phyloP scores from a whole-genome alignment of 441 rosid genomes.

The Arabidopsis hybrid region DNA sequence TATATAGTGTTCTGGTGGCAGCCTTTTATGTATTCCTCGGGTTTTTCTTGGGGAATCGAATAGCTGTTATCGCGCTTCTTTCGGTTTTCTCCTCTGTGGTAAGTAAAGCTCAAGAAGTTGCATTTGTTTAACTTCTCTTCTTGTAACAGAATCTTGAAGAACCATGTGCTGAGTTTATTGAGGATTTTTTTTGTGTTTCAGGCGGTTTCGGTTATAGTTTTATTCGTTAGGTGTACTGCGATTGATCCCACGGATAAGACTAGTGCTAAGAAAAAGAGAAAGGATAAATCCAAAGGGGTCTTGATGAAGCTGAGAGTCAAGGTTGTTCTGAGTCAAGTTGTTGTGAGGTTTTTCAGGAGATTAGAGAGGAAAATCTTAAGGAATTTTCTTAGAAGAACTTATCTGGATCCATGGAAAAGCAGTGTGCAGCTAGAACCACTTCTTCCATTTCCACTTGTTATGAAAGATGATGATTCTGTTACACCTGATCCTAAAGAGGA shows the following conservation, averaged over 20 bases:
- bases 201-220: constrained; percentile 75
- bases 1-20: constrained; percentile 70
- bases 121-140: not conserved
- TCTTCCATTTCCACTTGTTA: constrained; percentile 82
- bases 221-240: constrained; percentile 84
- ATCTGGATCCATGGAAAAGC: constrained; percentile 81
- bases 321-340: constrained; percentile 74
- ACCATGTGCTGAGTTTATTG: constrained; percentile 9
- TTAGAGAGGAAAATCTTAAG: constrained; percentile 86
- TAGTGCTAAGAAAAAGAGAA: constrained; percentile 69
- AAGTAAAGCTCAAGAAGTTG: constrained; percentile 26
- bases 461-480: constrained; percentile 80
- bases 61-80: constrained; percentile 70
- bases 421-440: constrained; percentile 73
- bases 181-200: constrained; percentile 44
- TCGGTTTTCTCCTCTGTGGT: constrained; percentile 74
- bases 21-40: constrained; percentile 83
- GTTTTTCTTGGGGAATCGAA: constrained; percentile 77
- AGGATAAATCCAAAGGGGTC: constrained; percentile 54
- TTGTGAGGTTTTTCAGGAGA: constrained; percentile 74
- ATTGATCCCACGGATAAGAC: constrained; percentile 89
- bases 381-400: constrained; percentile 80
- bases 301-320: constrained; percentile 68
- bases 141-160: not conserved
- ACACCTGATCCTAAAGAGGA: constrained; percentile 75